These are phyloP conservation scores for Gelatoporia subvermispora DNA, from an alignment of 768 basidiomycete species.

Conservation along the genomic window DNA sequence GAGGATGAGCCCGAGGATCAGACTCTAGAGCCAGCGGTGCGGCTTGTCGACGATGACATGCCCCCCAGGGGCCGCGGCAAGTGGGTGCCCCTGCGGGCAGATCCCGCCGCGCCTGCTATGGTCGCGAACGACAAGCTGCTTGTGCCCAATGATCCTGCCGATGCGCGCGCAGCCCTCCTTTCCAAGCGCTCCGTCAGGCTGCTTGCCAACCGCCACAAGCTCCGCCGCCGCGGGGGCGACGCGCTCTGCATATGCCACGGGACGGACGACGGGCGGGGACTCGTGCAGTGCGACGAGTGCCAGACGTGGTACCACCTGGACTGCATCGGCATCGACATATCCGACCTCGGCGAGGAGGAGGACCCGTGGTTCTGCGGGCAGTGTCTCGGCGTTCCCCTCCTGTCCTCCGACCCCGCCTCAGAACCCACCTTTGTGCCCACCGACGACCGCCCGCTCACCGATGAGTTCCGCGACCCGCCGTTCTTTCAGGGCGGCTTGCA, in stretches of 20 bases:
- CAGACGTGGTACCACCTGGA: conserved; percentile 77
- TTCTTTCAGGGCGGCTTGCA: conserved; percentile 55
- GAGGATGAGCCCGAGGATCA: conserved; percentile 29
- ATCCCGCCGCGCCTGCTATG: conserved; percentile 24
- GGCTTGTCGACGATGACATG: conserved; percentile 18
- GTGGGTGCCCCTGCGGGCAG: conserved; percentile 48
- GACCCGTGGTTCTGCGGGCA: conserved; percentile 74
- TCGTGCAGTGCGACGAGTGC: conserved; percentile 82
- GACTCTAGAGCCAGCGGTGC: conserved; percentile 26
- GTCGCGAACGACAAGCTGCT: conserved; percentile 24
- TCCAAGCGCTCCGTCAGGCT: conserved; percentile 67
- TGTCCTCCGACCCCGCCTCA: conserved; percentile 33
- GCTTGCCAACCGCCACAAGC: conserved; percentile 44
- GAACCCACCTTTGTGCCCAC: conserved; percentile 72
- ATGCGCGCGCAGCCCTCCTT: conserved; percentile 68
- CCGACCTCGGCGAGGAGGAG: conserved; percentile 69
- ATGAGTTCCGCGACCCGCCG: conserved; percentile 45
- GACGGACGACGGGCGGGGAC: conserved; percentile 63
- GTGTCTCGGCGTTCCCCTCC: conserved; percentile 45
- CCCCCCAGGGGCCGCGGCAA: conserved; percentile 50
- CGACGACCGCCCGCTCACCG: conserved; percentile 40
- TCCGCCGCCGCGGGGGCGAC: conserved; percentile 38
- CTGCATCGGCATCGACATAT: conserved; percentile 68
- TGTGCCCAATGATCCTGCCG: conserved; percentile 66
- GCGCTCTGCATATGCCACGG: conserved; percentile 63